phyloP scores from a whole-genome alignment of 441 rosid species.

The Aquilaria agallochum region DNA sequence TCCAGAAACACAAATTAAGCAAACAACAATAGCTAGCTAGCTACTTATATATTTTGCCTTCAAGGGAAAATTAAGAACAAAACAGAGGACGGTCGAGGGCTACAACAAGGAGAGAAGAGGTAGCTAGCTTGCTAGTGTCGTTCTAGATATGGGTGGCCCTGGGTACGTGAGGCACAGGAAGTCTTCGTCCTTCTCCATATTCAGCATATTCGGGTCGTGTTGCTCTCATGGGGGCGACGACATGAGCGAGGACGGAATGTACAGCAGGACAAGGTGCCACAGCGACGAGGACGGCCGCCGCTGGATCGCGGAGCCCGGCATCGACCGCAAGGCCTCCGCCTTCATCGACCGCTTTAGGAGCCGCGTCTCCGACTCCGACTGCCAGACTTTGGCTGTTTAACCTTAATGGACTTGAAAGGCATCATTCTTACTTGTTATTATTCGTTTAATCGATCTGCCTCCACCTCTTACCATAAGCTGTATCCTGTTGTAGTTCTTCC shows the following conservation, averaged over 20 bases:
- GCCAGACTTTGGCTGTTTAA: constrained; percentile 38
- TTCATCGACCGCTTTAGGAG: constrained; percentile 63
- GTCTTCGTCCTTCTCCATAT: constrained; percentile 41
- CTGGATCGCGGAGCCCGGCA: constrained; percentile 75
- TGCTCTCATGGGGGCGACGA: constrained; percentile 54
- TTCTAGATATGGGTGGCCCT: constrained; percentile 33
- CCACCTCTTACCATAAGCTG: too few relatives aligned
- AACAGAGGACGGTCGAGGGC: too few relatives aligned
- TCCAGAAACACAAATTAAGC: too few relatives aligned
- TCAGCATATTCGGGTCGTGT: constrained; percentile 51
- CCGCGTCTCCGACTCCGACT: constrained; percentile 45
- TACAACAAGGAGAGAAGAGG: too few relatives aligned
- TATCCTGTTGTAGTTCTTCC: too few relatives aligned
- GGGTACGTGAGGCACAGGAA: constrained; percentile 39
- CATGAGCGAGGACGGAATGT: constrained; percentile 50
- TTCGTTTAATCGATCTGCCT: too few relatives aligned
- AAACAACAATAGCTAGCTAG: too few relatives aligned
- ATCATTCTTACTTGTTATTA: too few relatives aligned
- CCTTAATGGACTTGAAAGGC: background rate
- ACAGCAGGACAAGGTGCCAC: constrained; percentile 35
- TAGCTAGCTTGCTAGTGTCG: too few relatives aligned
- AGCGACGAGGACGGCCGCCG: constrained; percentile 72
- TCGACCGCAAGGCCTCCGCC: constrained; percentile 62
- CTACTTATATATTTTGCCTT: constrained; percentile 14
- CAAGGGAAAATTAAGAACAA: background rate